These are phyloP conservation scores for Euclidium syriacum DNA, from an alignment of 345 rosid species.

Conservation along the genomic window DNA sequence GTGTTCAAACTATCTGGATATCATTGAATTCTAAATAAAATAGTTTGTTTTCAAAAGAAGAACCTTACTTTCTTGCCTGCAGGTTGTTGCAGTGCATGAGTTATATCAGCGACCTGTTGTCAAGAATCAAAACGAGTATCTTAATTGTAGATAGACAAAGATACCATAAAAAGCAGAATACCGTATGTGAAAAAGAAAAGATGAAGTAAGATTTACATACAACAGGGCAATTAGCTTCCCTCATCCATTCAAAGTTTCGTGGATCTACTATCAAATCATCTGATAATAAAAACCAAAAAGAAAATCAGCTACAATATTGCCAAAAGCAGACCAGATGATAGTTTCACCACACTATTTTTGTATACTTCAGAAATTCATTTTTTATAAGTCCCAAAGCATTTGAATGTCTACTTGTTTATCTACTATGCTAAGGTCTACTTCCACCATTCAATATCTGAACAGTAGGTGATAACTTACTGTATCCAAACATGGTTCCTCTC, in stretches of 20 bases:
- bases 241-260: conserved; percentile 90
- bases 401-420: conserved; percentile 6
- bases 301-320: conserved; percentile 10
- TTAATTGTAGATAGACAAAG: background rate
- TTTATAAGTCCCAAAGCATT: background rate
- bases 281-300: conserved; percentile 31
- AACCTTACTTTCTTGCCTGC: conserved; percentile 76
- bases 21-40: background rate
- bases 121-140: conserved; percentile 11
- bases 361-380: background rate
- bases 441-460: background rate
- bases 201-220: conserved; percentile 44
- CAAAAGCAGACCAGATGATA: background rate
- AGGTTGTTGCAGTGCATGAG: conserved; percentile 95
- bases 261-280: conserved; percentile 97
- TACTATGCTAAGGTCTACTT: background rate
- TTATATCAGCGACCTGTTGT: conserved; percentile 84
- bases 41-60: background rate
- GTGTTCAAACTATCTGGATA: background rate
- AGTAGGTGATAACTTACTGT: conserved; percentile 57
- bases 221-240: conserved; percentile 94
- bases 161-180: background rate
- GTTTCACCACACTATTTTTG: background rate
- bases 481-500: conserved; percentile 99
- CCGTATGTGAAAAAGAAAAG: background rate